phyloP scores from a whole-genome alignment of 2,329 filamentous ascomycete genomes.

The Xylariaceae sp. region DNA sequence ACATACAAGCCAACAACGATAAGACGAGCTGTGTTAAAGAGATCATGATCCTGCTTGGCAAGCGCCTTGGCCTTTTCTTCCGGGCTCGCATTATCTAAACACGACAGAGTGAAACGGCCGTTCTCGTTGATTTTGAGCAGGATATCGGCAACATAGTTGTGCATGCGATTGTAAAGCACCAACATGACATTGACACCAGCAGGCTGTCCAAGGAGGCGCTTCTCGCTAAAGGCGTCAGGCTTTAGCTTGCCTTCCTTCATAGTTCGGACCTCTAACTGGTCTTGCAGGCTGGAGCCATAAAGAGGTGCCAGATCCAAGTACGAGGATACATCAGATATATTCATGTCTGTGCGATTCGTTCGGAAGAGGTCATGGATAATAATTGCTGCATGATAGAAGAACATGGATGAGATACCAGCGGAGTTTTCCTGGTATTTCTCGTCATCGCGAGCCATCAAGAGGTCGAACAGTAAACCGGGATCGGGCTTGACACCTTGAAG shows the following conservation, averaged over 20 bases:
- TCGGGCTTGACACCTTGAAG: constrained; percentile 60
- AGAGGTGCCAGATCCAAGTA: constrained; percentile 71
- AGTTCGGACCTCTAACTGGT: constrained; percentile 60
- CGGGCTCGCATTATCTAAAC: constrained; percentile 21
- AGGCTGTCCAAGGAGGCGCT: constrained; percentile 61
- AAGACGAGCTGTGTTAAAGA: constrained; percentile 54
- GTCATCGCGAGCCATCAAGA: constrained; percentile 56
- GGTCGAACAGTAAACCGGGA: constrained; percentile 63
- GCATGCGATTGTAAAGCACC: constrained; percentile 66
- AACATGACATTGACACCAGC: constrained; percentile 64
- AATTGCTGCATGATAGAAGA: constrained; percentile 72
- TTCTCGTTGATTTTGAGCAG: constrained; percentile 64
- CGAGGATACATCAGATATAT: constrained; percentile 64
- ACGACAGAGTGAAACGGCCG: constrained; percentile 53
- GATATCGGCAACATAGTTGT: constrained; percentile 63
- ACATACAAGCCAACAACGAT: constrained; percentile 53
- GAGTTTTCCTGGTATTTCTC: constrained; percentile 57
- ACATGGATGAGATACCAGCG: constrained; percentile 67
- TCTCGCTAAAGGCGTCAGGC: constrained; percentile 65
- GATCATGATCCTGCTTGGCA: constrained; percentile 46
- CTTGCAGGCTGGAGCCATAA: constrained; percentile 62
- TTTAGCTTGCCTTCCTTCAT: constrained; percentile 65
- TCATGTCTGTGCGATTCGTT: constrained; percentile 59
- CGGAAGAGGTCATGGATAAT: constrained; percentile 60
- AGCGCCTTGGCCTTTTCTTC: constrained; percentile 35